Evolutionary conservation across 2,329 filamentous ascomycete species (phyloP), one percentile per base, ranked within the genome.

Genomic region (Colletotrichum cuscutae): DNA sequence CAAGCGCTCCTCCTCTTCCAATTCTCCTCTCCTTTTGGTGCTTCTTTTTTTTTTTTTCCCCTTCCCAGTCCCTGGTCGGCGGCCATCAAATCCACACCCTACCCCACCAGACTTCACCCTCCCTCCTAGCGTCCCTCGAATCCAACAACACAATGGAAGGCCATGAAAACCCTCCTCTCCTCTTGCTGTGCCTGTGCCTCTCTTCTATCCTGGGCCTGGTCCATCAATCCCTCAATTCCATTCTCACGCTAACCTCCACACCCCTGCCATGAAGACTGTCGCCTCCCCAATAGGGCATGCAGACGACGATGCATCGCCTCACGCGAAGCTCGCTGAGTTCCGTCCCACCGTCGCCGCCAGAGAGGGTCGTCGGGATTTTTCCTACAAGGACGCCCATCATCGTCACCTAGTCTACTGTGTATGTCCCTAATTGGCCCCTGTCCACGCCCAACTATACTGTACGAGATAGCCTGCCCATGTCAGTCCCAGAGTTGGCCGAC

Each of bases 331-430:
- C 57, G 46, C 57, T 19, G 54, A 62, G 67, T 42, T 32, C 60
- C 60, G 15, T 54, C 56, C 58, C 42, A 35, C 49, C 56, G 60
- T 49, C 57, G 54, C 42, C 32, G 59, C 60, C 60, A 37, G 32
- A 57, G 61, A 72, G 62, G 49, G 49, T 19, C 49, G 19, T 72
- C 58, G 57, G 57, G 57, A 60, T 22, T 59, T 49, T 62, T 71
- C 53, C 62, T 73, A 73, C 49, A 28, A 67, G 58, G 68, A 73
- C 71, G 46, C 71, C 71, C 71, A 58, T 30, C 52, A 49, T 60
- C 42, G 54, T 54, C 49, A 35, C 22, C 37, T 46, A 32, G 30
- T 32, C 8, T 32, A n/a, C n/a, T n/a, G n/a, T n/a, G n/a, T n/a
- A 32, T 15, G 19, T 56, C n/a, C 46, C 67, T 30, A 11, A 72